A percentile compares a stretch with the other conserved stretches of the same genome.
These are phyloP conservation scores for Bolboschoenoplectus hybrid DNA, from an alignment of 202 grass and related monocot genomes.

Conservation along the genomic window DNA sequence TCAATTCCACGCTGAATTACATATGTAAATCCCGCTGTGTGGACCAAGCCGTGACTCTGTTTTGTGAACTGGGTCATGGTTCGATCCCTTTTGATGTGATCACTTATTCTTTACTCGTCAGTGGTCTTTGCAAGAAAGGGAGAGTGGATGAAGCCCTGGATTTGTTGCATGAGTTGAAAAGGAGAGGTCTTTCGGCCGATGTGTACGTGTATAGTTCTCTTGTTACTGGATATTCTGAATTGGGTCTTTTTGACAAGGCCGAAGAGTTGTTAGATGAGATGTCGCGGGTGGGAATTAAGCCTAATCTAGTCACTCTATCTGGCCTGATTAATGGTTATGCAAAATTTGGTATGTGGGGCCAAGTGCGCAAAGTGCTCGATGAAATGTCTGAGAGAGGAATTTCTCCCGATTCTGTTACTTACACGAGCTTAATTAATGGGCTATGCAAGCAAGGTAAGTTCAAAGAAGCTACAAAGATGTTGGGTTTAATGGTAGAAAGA, in stretches of 20 bases:
- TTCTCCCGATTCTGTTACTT: constrained; percentile 58
- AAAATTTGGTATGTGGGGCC: constrained; percentile 60
- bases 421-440: constrained; percentile 62
- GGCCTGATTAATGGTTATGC: constrained; percentile 58
- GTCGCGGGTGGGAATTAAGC: constrained; percentile 44
- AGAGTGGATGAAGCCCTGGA: constrained; percentile 54
- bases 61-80: constrained; percentile 13
- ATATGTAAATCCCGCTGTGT: constrained; percentile 21
- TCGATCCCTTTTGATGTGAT: constrained; percentile 42
- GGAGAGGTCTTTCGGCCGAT: constrained; percentile 53
- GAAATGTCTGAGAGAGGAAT: constrained; percentile 58
- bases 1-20: constrained; percentile 2
- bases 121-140: constrained; percentile 55
- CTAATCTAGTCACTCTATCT: constrained; percentile 55
- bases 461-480: constrained; percentile 43
- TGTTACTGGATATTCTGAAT: constrained; percentile 58
- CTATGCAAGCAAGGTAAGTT: constrained; percentile 60
- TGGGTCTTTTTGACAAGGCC: constrained; percentile 48
- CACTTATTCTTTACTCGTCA: constrained; percentile 64
- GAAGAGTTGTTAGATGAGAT: constrained; percentile 61
- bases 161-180: constrained; percentile 61
- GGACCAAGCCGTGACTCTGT: constrained; percentile 15
- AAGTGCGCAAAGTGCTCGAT: constrained; percentile 54
- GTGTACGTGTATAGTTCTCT: constrained; percentile 68
- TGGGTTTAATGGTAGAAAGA: constrained; percentile 54